These are phyloP conservation scores for Phialophora verrucosa DNA, from an alignment of 2,329 filamentous ascomycete species.

Conservation along the genomic window DNA sequence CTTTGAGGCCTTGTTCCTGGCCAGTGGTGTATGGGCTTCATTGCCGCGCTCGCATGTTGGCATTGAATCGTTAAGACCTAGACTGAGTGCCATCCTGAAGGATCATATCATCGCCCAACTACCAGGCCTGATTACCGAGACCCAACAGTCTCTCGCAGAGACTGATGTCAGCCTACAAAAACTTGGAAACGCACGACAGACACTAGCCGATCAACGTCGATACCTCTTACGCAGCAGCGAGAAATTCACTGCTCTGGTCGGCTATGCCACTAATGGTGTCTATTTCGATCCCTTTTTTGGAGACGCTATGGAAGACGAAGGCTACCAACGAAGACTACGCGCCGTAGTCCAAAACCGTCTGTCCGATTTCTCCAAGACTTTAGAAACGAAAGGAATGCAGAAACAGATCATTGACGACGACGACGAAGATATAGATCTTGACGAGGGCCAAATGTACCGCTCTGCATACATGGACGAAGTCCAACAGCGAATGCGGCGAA, in stretches of 20 bases:
- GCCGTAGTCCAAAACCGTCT: constrained; percentile 42
- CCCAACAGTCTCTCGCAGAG: constrained; percentile 41
- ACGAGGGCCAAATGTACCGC: constrained; percentile 37
- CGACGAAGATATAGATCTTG: constrained; percentile 27
- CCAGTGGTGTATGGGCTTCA: constrained; percentile 33
- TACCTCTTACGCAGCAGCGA: constrained; percentile 37
- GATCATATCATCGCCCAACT: constrained; percentile 38
- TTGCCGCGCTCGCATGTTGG: constrained; percentile 34
- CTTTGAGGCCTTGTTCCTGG: constrained; percentile 37
- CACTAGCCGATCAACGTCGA: constrained; percentile 31
- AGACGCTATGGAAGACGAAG: constrained; percentile 34
- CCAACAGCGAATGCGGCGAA: constrained; percentile 48
- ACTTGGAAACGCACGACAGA: constrained; percentile 28
- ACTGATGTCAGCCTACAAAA: constrained; percentile 13
- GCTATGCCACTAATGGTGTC: constrained; percentile 43
- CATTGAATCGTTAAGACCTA: constrained; percentile 31
- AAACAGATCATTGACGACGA: constrained; percentile 30
- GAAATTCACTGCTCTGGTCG: constrained; percentile 33
- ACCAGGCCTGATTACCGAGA: constrained; percentile 39
- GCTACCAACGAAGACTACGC: constrained; percentile 43
- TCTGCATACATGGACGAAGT: constrained; percentile 51
- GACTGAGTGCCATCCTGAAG: constrained; percentile 38
- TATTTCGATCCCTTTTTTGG: constrained; percentile 47
- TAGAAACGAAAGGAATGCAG: constrained; percentile 29
- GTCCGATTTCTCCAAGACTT: constrained; percentile 34